Conservation (phyloP, 2,329 filamentous ascomycete genomes). For the Ophiostoma himal-ulmi region DNA sequence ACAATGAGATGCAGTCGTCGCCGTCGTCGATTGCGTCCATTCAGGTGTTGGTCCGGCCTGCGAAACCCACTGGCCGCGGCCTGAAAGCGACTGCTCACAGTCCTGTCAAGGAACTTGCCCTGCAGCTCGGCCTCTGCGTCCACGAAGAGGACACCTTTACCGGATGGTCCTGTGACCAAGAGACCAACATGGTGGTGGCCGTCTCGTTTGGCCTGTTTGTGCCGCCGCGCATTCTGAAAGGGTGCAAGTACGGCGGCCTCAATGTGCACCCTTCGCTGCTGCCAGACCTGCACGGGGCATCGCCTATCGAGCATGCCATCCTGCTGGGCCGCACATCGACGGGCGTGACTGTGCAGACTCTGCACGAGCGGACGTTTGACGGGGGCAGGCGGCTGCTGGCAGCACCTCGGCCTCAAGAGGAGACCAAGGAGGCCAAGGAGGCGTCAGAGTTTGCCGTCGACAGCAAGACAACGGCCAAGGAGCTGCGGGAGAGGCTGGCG, state of each 20-base stretch:
- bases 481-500: constrained; percentile 49
- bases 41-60: constrained; percentile 76
- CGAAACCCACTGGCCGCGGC: constrained; percentile 71
- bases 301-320: constrained; percentile 81
- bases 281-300: constrained; percentile 77
- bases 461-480: constrained; percentile 38
- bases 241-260: constrained; percentile 73
- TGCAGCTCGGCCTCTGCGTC: constrained; percentile 57
- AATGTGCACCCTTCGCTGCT: constrained; percentile 92
- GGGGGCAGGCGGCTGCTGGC: constrained; percentile 70
- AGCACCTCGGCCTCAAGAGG: constrained; percentile 38
- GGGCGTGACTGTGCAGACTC: constrained; percentile 80
- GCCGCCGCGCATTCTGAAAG: constrained; percentile 64
- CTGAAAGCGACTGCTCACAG: constrained; percentile 62
- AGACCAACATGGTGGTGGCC: constrained; percentile 74
- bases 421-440: too few species aligned
- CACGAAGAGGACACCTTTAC: constrained; percentile 79
- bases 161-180: constrained; percentile 46
- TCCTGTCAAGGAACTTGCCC: constrained; percentile 49
- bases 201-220: constrained; percentile 94
- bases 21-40: constrained; percentile 62
- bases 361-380: constrained; percentile 72
- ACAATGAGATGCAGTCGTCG: constrained; percentile 43
- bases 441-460: constrained; percentile 16
- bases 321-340: constrained; percentile 55